Evolutionary conservation across 176 grass and related monocot species (phyloP).

Genomic region (Phyllostachys edulis): DNA sequence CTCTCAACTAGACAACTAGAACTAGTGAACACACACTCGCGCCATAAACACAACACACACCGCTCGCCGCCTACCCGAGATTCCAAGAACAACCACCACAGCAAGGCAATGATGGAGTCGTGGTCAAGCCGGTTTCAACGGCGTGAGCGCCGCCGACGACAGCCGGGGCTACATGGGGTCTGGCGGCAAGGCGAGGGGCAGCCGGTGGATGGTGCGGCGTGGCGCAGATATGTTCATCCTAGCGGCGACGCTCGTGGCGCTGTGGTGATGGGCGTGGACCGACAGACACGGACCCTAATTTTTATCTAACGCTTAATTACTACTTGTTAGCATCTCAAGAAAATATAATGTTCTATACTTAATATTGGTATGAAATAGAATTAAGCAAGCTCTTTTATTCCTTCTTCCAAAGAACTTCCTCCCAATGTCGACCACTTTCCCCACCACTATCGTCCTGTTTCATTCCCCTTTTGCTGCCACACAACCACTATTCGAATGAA

Average conservation of each 20-base stretch:
- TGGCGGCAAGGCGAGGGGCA: not conserved
- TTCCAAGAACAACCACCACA: not conserved
- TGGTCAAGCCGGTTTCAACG: constrained; percentile 51
- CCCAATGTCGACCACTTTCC: too few species aligned
- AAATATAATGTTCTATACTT: too few species aligned
- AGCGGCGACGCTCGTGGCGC: constrained; percentile 54
- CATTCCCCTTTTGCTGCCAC: too few species aligned
- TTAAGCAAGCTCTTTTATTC: too few species aligned
- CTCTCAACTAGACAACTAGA: not conserved
- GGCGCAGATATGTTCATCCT: constrained; percentile 41
- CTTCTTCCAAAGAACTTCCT: too few species aligned
- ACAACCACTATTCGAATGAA: too few species aligned
- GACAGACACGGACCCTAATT: constrained; percentile 37
- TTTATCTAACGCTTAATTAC: too few species aligned
- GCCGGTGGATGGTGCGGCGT: constrained; percentile 27
- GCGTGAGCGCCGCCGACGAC: constrained; percentile 17
- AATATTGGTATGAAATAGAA: too few species aligned
- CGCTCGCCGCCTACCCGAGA: constrained; percentile 15
- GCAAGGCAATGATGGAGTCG: constrained; percentile 43
- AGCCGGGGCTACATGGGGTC: constrained; percentile 20
- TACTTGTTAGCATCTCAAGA: too few species aligned
- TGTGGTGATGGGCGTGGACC: constrained; percentile 58
- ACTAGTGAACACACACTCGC: not conserved
- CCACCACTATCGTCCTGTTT: too few species aligned
- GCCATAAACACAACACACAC: not conserved